Conservation (phyloP, 2,329 filamentous ascomycete species). For the Epichloe festucae region DNA sequence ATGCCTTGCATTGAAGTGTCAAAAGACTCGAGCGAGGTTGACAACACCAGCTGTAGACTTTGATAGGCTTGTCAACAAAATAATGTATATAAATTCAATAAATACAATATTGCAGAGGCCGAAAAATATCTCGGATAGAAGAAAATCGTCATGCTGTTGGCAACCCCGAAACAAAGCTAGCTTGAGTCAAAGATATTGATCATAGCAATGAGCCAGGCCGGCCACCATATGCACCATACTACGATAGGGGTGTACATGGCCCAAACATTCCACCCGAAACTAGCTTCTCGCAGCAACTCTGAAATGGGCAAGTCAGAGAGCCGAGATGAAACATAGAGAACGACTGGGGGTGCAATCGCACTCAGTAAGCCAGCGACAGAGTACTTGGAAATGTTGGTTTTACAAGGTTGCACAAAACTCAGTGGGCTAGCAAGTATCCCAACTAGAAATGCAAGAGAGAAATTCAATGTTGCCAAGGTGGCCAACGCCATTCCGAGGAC, state of each 20-base stretch:
- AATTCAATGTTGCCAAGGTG: constrained; percentile 88
- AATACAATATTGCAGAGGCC: background rate
- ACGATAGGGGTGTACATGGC: constrained; percentile 81
- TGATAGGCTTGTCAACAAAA: background rate
- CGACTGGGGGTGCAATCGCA: constrained; percentile 50
- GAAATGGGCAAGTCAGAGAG: constrained; percentile 30
- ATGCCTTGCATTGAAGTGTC: background rate
- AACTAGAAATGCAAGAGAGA: constrained; percentile 75
- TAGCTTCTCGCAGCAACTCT: constrained; percentile 55
- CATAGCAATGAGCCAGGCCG: constrained; percentile 65
- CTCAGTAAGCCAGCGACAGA: constrained; percentile 40
- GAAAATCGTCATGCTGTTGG: background rate
- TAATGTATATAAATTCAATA: background rate
- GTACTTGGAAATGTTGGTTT: constrained; percentile 24
- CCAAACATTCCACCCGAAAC: constrained; percentile 81
- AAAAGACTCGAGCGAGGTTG: background rate
- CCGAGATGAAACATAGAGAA: constrained; percentile 35
- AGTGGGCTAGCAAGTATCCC: constrained; percentile 69
- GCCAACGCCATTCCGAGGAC: constrained; percentile 85
- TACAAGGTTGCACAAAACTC: constrained; percentile 52
- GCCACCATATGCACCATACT: constrained; percentile 94
- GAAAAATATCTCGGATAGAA: background rate
- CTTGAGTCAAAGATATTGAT: constrained; percentile 36
- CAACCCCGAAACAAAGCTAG: constrained; percentile 1
- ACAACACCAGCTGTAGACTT: background rate